A percentile compares a stretch with the other conserved stretches of the same genome.
These are phyloP conservation scores for Zygnema cylindricum DNA, from an alignment of 139 green algal species.

Conservation along the genomic window DNA sequence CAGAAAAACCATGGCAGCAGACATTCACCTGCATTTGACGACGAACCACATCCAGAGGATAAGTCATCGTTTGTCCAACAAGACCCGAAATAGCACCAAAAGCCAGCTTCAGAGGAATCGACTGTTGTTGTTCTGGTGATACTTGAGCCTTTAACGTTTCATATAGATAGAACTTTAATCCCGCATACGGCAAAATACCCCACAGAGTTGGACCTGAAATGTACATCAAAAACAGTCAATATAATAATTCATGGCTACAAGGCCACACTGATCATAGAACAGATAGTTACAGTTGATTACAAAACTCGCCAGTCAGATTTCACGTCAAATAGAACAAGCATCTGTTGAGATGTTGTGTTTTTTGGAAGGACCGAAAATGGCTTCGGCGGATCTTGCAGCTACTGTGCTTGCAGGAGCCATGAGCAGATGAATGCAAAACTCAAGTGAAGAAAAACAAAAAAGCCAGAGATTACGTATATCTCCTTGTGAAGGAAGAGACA, in stretches of 20 bases:
- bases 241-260: too few species aligned
- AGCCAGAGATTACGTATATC: too few species aligned
- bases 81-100: conserved; percentile 85
- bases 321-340: not conserved
- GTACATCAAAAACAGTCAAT: conserved; percentile 29
- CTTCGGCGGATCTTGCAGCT: too few species aligned
- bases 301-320: not conserved
- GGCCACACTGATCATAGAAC: too few species aligned
- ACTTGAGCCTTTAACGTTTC: conserved; percentile 76
- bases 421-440: too few species aligned
- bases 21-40: conserved; percentile 89
- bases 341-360: too few species aligned
- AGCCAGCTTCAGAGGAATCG: conserved; percentile 76
- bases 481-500: too few species aligned
- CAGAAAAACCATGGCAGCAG: too few species aligned
- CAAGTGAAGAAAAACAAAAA: too few species aligned
- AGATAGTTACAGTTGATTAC: conserved; percentile 8
- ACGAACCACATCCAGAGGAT: conserved; percentile 89
- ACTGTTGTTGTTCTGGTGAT: conserved; percentile 64
- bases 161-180: conserved; percentile 93
- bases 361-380: too few species aligned
- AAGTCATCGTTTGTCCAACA: conserved; percentile 84
- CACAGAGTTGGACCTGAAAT: conserved; percentile 75
- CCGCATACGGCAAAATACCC: conserved; percentile 93
- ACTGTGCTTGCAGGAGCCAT: too few species aligned